Percentiles rank a stretch among this genome's conserved stretches.
Evolutionary conservation across 2,329 filamentous ascomycete genomes (phyloP).

Genomic region (Aspergillus ochraceus): DNA sequence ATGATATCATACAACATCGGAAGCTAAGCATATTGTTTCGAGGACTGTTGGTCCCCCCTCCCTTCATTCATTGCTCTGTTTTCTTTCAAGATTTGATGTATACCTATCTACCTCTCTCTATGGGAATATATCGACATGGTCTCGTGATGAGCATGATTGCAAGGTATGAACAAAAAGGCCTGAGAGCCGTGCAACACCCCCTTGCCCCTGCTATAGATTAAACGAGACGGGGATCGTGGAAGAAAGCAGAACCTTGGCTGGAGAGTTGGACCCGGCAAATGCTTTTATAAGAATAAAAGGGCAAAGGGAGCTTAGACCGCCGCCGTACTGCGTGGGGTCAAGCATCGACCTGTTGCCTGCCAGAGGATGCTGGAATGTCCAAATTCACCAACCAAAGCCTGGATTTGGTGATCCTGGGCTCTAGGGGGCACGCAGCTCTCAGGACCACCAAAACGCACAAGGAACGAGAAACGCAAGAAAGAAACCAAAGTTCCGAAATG

Average conservation of each 20-base stretch:
- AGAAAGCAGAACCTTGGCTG: slow-evolving; percentile 6
- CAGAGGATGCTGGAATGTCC: slow-evolving; percentile 3
- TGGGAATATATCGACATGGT: slow-evolving; percentile 1
- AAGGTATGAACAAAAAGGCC: not conserved
- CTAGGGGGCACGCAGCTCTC: not conserved
- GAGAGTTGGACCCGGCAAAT: slow-evolving; percentile 1
- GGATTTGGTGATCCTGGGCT: slow-evolving; percentile 4
- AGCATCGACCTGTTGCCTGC: slow-evolving; percentile 1
- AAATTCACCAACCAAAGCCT: slow-evolving; percentile 1
- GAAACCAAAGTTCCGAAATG: slow-evolving; percentile 4
- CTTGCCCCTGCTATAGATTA: not conserved
- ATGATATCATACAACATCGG: not conserved
- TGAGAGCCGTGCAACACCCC: not conserved
- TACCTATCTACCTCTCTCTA: slow-evolving; percentile 4
- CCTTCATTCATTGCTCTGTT: not conserved
- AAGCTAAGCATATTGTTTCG: not conserved
- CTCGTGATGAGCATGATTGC: not conserved
- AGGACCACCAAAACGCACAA: slow-evolving; percentile 8
- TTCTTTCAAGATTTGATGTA: not conserved
- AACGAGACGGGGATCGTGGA: slow-evolving; percentile 3
- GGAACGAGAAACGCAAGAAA: slow-evolving; percentile 14
- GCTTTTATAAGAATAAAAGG: not conserved
- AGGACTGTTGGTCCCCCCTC: not conserved
- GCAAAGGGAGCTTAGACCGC: slow-evolving; percentile 1
- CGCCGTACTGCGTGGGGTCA: not conserved